Evolutionary conservation across 805 yeast species (phyloP), one percentile per base, ranked within the genome.

Genomic region (Clavispora santaluciae): DNA sequence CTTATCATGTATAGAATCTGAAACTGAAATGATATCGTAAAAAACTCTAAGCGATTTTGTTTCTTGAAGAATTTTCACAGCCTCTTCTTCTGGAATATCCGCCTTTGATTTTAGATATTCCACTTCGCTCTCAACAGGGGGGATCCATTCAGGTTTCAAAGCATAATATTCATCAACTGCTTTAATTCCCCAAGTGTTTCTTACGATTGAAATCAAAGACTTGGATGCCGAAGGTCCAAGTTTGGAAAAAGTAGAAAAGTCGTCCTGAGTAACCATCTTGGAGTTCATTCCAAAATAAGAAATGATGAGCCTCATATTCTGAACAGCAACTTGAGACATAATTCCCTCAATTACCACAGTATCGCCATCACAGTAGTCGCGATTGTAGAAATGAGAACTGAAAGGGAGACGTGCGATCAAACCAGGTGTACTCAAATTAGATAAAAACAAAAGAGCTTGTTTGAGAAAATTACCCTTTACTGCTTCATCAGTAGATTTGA

Each of bases 361-460:
- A 3, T 50, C 54, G 10, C 36, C 36, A 13, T 13, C 35, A 38
- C 53, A 49, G 25, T 50, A 50, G 7, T 41, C 45, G 21, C 30
- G 35, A 40, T 43, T 44, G 42, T 23, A 50, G 26, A 40, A 46
- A 11, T 38, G 12, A 15, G 13, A 35, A 3, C 29, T 25, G 28
- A 33, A 29, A 4, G 50, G 48, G 12, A 35, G 30, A 28, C 40
- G 43, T 35, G 37, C 36, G 15, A 43, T 20, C 8, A 41, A 42
- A 15, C 29, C 36, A 3, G 25, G 33, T 6, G 43, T 33, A 5
- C 38, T 11, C 7, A 46, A 36, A 31, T 26, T 37, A 11, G 25
- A 20, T 2, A 44, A 22, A 6, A 41, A 40, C 8, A 41, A 30
- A 7, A 28, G 36, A 5, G 33, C 31, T 20, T 24, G 10, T 11